A percentile compares a stretch with the other conserved stretches of the same genome.
Conservation (phyloP, 805 yeast species). For the Wickerhamomyces mucosus region DNA sequence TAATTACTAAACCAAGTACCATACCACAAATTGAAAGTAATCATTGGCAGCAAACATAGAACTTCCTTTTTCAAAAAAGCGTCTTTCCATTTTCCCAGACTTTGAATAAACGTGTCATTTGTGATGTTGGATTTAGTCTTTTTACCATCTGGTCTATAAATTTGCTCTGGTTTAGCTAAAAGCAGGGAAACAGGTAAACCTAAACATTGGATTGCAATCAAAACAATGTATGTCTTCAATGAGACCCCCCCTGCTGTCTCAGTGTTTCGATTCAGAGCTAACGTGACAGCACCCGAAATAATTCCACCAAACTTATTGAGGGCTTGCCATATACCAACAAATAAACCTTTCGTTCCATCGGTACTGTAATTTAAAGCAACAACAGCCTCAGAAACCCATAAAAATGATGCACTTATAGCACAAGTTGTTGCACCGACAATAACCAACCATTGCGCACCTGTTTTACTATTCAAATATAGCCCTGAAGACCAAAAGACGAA, state of each 20-base stretch:
- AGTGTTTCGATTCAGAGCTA: slow-evolving; percentile 10
- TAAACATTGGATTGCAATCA: slow-evolving; percentile 18
- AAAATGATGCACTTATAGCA: slow-evolving; percentile 19
- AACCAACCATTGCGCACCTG: slow-evolving; percentile 18
- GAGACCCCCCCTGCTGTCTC: slow-evolving; percentile 14
- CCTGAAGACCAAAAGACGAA: slow-evolving; percentile 21
- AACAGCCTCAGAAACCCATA: slow-evolving; percentile 21
- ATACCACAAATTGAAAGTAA: slow-evolving; percentile 14
- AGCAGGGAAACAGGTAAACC: slow-evolving; percentile 16
- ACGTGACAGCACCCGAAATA: slow-evolving; percentile 18
- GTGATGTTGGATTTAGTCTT: slow-evolving; percentile 6
- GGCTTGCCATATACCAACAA: slow-evolving; percentile 21
- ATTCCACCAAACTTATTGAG: slow-evolving; percentile 19
- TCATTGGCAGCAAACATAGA: slow-evolving; percentile 13
- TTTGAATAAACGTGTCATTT: slow-evolving; percentile 3
- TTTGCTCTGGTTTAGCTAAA: slow-evolving; percentile 17
- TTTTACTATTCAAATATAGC: slow-evolving; percentile 18
- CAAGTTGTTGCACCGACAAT: slow-evolving; percentile 18
- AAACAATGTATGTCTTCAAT: slow-evolving; percentile 17
- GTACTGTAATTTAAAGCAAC: slow-evolving; percentile 19
- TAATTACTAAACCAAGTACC: slow-evolving; percentile 18
- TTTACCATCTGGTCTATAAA: slow-evolving; percentile 22
- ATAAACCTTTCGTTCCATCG: slow-evolving; percentile 14
- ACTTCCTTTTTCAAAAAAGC: no score
- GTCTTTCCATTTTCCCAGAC: slow-evolving; percentile 5